Evolutionary conservation across 2,329 filamentous ascomycete species (phyloP).

Genomic region (Aureobasidium subglaciale): DNA sequence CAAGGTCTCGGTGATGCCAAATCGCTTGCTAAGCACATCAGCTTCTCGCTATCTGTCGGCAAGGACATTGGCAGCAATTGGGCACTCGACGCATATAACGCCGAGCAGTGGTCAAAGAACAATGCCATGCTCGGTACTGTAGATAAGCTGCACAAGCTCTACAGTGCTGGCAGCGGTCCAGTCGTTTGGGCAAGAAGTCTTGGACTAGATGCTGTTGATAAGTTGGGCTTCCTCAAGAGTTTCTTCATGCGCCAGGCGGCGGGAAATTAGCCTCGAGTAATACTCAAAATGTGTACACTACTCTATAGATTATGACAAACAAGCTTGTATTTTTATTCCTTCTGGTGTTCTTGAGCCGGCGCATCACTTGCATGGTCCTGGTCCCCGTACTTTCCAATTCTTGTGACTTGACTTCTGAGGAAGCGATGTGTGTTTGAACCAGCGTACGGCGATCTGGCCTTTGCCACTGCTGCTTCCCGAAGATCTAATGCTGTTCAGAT

Average conservation of each 20-base stretch:
- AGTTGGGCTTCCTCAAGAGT: constrained; percentile 66
- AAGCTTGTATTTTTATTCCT: not conserved
- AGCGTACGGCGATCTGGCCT: too few species aligned
- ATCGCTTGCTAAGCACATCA: constrained; percentile 66
- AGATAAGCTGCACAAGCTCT: constrained; percentile 89
- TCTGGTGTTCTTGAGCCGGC: too few species aligned
- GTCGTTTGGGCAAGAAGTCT: constrained; percentile 72
- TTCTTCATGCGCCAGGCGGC: constrained; percentile 72
- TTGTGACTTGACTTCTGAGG: too few species aligned
- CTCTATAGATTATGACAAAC: not conserved
- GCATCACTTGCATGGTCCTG: not conserved
- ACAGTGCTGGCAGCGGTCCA: constrained; percentile 71
- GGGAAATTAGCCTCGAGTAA: constrained; percentile 19
- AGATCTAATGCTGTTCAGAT: too few species aligned
- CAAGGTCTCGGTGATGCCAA: constrained; percentile 86
- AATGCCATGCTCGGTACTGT: constrained; percentile 68
- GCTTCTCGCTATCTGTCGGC: constrained; percentile 70
- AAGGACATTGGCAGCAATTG: constrained; percentile 77
- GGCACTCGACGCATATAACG: constrained; percentile 72
- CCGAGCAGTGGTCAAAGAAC: constrained; percentile 76
- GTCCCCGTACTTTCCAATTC: too few species aligned
- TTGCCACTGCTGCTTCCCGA: too few species aligned
- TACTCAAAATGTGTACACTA: not conserved
- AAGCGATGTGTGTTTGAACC: too few species aligned
- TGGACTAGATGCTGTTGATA: constrained; percentile 70